Conservation (phyloP, 306 rosid species). For the Erythrophleum fordii region DNA sequence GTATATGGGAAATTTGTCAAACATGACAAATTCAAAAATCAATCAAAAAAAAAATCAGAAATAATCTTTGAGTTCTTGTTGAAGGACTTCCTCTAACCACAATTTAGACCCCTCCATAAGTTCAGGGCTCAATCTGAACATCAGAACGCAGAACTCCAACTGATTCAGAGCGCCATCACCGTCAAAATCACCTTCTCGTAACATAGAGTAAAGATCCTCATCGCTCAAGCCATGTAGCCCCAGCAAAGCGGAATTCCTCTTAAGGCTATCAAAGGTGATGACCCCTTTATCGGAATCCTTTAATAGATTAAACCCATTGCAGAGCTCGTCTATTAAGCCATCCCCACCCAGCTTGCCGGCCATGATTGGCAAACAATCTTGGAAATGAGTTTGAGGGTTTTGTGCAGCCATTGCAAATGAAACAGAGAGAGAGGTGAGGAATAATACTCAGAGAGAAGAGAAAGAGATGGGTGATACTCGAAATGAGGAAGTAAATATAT, state of each 20-base stretch:
- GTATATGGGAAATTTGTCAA: constrained; percentile 8
- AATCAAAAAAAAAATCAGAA: background rate
- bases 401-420: constrained; percentile 51
- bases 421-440: background rate
- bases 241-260: constrained; percentile 58
- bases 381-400: constrained; percentile 53
- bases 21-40: background rate
- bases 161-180: constrained; percentile 74
- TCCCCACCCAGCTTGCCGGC: constrained; percentile 86
- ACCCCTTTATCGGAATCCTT: constrained; percentile 63
- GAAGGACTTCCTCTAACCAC: constrained; percentile 60
- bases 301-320: constrained; percentile 70
- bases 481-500: constrained; percentile 19
- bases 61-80: constrained; percentile 40
- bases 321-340: constrained; percentile 73
- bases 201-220: constrained; percentile 65
- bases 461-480: background rate
- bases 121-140: constrained; percentile 82
- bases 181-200: constrained; percentile 69
- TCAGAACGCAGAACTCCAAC: constrained; percentile 80
- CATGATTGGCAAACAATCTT: constrained; percentile 76
- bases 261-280: constrained; percentile 73
- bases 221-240: constrained; percentile 63
- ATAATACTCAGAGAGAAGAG: background rate
- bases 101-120: constrained; percentile 64